Base-by-base conservation (phyloP, 148 eudicot genomes). In the Camellia japonica region DNA sequence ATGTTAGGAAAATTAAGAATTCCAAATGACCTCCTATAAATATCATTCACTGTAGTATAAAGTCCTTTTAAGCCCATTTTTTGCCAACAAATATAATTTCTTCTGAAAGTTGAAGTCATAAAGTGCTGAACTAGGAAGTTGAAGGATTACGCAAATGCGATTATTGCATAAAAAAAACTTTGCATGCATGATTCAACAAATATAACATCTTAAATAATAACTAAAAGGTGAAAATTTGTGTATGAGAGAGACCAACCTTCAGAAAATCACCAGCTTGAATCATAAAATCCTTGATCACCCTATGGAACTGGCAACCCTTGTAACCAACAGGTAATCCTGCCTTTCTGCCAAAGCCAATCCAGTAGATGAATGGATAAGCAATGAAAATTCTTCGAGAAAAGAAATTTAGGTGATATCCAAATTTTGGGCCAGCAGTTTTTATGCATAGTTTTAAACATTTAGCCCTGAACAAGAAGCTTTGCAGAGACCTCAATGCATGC, bases 221-320 rank as follows among this genome's bases (percentile, higher is more conserved):
- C 1, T 15, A 44, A 16, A 70, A 51, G 74, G 61, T 7, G 23
- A 7, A 43, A 58, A 14, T 42, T 68, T 19, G 5, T 70, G 52
- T 41, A 64, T 44, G 65, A 80, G 75, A 80, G 65, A 42, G 67
- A 78, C 82, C 76, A 71, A 92, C 98, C 98, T 95, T 95, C 59
- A 92, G 58, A 85, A 95, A 95, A 79, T 93, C 98, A 81, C 97
- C 98, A 83, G 92, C 85, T 88, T 95, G 98, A 79, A 95, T 91
- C 98, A 93, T 95, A 78, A 95, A 95, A 82, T 95, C 98, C 85
- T 93, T 95, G 68, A 95, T 95, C 75, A 95, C 95, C 83, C 98
- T 87, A 80, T 95, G 99, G 82, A 95, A 95, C 82, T 93, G 97
- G 80, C 97, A 93, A 65, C 94, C 94, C 86, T 95, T 95, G 91